Evolutionary conservation across 179 eudicot genomes (phyloP), one percentile per base, ranked within the genome.

Genomic region (Beta macrorhiza): DNA sequence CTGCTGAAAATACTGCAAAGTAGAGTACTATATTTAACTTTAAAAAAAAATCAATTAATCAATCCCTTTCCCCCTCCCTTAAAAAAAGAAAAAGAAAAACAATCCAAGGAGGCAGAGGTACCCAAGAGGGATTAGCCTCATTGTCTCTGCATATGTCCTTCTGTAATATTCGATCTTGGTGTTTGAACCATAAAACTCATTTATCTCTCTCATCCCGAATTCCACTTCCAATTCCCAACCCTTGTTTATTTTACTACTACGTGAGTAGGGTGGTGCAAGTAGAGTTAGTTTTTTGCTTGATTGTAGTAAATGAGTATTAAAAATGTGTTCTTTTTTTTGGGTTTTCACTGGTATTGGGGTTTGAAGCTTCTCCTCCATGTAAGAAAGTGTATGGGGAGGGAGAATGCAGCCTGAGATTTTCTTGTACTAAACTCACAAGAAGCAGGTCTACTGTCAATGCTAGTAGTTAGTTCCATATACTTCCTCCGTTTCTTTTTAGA

Each of bases 41-140:
- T 67, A 14, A 32, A 63, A 63, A 7, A 49, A 49, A 5, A 49
- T 6, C 22, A 32, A 63, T 22, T 61, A 57, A 59, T 16, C 62
- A 22, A 57, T 6, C 42, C 65, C 65, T 20, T 22, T 29, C 32
- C 67, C 67, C 37, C 32, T 25, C 32, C 65, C 22, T 4, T 1
- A 7, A 14, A 70, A 51, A 42, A 25, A 45, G 61, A 63, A 47
- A 55, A 56, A 13, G 72, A 55, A 62, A 78, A 29, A 29, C 32
- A 51, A 16, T 69, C 16, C 13, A 15, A 14, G 61, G 19, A 58
- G 44, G 81, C 72, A 67, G 81, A 80, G 86, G 86, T 61, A 76
- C 76, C 75, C 86, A 81, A 56, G 72, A 72, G 86, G 86, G 86
- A 72, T 25, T 71, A 61, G 75, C 86, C 72, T 68, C 78, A 6